Evolutionary conservation across 1,284 basidiomycete species (phyloP).

Genomic region (Vanrija sp.): DNA sequence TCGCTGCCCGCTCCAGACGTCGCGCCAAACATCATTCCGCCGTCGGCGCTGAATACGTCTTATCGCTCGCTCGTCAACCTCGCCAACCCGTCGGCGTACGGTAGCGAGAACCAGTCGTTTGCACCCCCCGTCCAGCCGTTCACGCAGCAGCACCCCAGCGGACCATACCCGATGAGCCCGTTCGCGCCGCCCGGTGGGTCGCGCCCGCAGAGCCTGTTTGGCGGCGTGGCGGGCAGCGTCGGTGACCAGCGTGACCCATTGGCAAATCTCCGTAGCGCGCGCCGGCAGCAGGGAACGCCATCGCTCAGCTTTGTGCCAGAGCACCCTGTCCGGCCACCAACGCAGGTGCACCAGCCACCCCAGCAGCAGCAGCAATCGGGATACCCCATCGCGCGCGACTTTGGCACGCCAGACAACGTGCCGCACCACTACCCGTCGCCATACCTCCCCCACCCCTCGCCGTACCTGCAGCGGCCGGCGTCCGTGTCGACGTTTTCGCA

Average conservation of each 20-base stretch:
- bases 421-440: conserved; percentile 9
- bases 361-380: not conserved
- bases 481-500: conserved; percentile 47
- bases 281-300: not conserved
- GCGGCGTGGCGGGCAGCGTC: conserved; percentile 4
- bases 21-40: conserved; percentile 38
- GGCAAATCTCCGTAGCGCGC: not conserved
- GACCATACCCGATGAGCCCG: not conserved
- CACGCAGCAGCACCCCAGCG: not conserved
- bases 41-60: conserved; percentile 33
- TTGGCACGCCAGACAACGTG: conserved; percentile 25
- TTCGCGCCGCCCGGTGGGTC: not conserved
- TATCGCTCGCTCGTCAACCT: conserved; percentile 40
- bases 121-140: not conserved
- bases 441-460: conserved; percentile 6
- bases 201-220: conserved; percentile 10
- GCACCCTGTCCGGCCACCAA: not conserved
- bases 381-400: conserved; percentile 18
- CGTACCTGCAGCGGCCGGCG: conserved; percentile 22
- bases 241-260: conserved; percentile 5
- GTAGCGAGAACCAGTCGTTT: not conserved
- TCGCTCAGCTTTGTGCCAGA: conserved; percentile 7
- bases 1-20: conserved; percentile 40
- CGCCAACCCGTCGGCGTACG: conserved; percentile 3
- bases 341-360: not conserved